These are phyloP conservation scores for Thalassiosira delicatula DNA, from an alignment of 352 stramenopile species.

Conservation along the genomic window DNA sequence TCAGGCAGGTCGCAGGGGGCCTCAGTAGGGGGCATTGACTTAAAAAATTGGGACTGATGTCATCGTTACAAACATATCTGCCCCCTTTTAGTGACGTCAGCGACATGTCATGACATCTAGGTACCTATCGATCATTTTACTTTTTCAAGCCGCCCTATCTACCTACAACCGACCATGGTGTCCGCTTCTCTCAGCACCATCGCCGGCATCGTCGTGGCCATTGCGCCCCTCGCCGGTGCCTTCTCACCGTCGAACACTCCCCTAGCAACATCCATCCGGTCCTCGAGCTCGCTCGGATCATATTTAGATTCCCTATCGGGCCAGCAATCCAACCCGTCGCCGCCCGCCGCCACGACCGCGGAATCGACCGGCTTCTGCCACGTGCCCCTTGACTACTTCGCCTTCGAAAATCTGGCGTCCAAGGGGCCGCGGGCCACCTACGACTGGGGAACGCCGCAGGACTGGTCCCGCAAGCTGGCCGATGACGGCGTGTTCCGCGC, in stretches of 20 bases:
- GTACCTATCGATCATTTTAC: too few relatives aligned
- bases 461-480: conserved; percentile 55
- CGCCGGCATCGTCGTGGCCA: conserved; percentile 2
- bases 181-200: not conserved
- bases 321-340: not conserved
- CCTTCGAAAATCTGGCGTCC: conserved; percentile 53
- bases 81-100: too few relatives aligned
- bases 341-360: not conserved
- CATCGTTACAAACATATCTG: too few relatives aligned
- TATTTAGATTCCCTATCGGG: conserved; percentile 12
- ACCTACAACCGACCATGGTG: conserved; percentile 31
- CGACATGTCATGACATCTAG: too few relatives aligned
- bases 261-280: not conserved
- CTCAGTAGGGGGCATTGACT: too few relatives aligned
- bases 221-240: not conserved
- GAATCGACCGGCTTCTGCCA: conserved; percentile 45
- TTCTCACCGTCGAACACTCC: conserved; percentile 13
- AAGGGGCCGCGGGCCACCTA: conserved; percentile 66
- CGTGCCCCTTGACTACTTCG: conserved; percentile 66
- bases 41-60: too few relatives aligned
- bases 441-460: conserved; percentile 66
- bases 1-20: too few relatives aligned
- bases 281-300: not conserved
- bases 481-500: conserved; percentile 44
- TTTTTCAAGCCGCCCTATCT: too few relatives aligned